These are phyloP conservation scores for Neospora caninum DNA, from an alignment of 169 alveolate species.

Conservation along the genomic window DNA sequence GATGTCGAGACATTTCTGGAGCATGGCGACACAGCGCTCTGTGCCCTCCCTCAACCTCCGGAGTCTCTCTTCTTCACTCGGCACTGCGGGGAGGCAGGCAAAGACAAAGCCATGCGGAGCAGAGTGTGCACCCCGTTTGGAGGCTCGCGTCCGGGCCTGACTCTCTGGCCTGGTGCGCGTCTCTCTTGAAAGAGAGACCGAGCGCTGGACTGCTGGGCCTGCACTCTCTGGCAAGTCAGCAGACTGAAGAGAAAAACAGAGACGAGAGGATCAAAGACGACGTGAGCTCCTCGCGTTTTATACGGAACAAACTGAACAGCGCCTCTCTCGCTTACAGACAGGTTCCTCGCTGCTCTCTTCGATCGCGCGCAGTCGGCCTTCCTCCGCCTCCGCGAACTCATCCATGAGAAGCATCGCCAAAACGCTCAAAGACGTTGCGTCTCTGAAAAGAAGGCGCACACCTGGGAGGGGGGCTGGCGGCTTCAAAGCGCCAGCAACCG, in stretches of 20 bases:
- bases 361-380: not conserved
- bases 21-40: constrained; percentile 45
- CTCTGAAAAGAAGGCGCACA: not conserved
- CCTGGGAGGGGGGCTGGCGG: not conserved
- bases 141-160: not conserved
- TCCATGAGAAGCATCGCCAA: constrained; percentile 53
- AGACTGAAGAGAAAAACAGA: no score
- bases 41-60: not conserved
- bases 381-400: constrained; percentile 38
- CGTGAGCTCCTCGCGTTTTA: no score
- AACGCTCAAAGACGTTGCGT: constrained; percentile 30
- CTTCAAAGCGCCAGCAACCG: not conserved
- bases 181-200: not conserved
- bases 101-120: not conserved
- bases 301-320: no score
- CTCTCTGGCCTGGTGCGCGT: not conserved
- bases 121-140: not conserved
- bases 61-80: constrained; percentile 26
- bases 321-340: not conserved
- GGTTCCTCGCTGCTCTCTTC: not conserved
- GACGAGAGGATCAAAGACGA: no score
- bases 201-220: no score
- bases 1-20: constrained; percentile 30
- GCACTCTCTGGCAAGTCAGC: no score
- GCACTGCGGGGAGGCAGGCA: not conserved